Conservation (phyloP, 164 flowering plant species). For the Annona squamosa region DNA sequence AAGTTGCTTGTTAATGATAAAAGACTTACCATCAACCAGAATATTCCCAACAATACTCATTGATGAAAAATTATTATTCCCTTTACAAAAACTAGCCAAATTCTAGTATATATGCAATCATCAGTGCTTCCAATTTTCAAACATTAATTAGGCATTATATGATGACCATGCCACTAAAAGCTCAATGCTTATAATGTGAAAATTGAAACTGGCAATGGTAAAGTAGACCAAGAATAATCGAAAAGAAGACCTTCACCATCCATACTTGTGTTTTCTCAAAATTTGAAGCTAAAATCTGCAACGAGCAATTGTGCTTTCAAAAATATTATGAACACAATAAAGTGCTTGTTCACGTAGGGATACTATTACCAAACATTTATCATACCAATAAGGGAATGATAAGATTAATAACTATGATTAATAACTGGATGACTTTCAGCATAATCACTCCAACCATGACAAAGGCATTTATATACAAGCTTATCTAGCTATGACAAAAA, state of each 20-base stretch:
- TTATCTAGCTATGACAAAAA: no score
- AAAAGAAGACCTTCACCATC: slow-evolving; percentile 21
- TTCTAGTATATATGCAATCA: not conserved
- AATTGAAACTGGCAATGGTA: not conserved
- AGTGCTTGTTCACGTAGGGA: not conserved
- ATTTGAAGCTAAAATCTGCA: slow-evolving; percentile 38
- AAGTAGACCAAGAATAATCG: not conserved
- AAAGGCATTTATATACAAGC: no score
- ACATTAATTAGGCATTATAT: not conserved
- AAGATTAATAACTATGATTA: no score
- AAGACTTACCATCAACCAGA: not conserved
- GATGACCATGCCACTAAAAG: not conserved
- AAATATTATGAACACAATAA: not conserved
- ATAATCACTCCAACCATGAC: no score
- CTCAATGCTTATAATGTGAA: not conserved
- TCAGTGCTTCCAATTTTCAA: not conserved
- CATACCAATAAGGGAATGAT: not conserved
- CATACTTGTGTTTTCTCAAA: slow-evolving; percentile 34
- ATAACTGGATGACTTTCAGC: no score
- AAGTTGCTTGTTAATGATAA: not conserved
- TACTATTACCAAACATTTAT: not conserved
- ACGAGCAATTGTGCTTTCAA: not conserved
- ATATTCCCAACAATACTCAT: not conserved
- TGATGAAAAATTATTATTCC: not conserved
- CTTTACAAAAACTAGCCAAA: not conserved